Base-by-base conservation (phyloP, 306 rosid genomes). In the Albizia julibrissin region DNA sequence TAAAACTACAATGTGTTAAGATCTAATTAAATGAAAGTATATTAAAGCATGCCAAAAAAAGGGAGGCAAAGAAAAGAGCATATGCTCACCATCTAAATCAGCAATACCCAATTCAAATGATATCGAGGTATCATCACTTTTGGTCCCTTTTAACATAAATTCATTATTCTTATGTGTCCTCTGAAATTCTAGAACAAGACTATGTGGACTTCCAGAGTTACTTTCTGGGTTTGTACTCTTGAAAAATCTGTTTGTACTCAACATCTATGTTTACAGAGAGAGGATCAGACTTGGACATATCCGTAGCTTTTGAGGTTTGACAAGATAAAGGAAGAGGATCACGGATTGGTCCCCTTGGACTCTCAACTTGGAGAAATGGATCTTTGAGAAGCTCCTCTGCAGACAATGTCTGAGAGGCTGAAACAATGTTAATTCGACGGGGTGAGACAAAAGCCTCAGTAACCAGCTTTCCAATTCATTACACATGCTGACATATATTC, bases 361-460 rank as follows among this genome's bases (percentile, higher is more conserved):
- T 29, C 26, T 67, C 46, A 67, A 34, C 46, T 68, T 18, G 72
- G 12, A 68, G 47, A 68, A 68, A 68, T 19, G 46, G 27, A 37
- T 68, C 72, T 68, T 68, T 37, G 42, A 68, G 72, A 37, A 68
- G 72, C 47, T 68, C 72, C 27, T 37, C 72, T 19, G 72, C 72
- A 34, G 29, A 68, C 27, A 19, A 68, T 67, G 46, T 68, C 72
- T 68, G 16, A 18, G 72, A 67, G 14, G n/a, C 72, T 67, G 72
- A n/a, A 67, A 19, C 24, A 34, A 34, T n/a, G n/a, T n/a, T n/a
- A n/a, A n/a, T n/a, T n/a, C n/a, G n/a, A n/a, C n/a, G n/a, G n/a
- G n/a, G n/a, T n/a, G n/a, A n/a, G n/a, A n/a, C n/a, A n/a, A n/a
- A n/a, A n/a, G n/a, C n/a, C n/a, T n/a, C n/a, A n/a, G n/a, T n/a